Evolutionary conservation across 352 stramenopile species (phyloP), one percentile per base, ranked within the genome.

Genomic region (Pythium periplocum): DNA sequence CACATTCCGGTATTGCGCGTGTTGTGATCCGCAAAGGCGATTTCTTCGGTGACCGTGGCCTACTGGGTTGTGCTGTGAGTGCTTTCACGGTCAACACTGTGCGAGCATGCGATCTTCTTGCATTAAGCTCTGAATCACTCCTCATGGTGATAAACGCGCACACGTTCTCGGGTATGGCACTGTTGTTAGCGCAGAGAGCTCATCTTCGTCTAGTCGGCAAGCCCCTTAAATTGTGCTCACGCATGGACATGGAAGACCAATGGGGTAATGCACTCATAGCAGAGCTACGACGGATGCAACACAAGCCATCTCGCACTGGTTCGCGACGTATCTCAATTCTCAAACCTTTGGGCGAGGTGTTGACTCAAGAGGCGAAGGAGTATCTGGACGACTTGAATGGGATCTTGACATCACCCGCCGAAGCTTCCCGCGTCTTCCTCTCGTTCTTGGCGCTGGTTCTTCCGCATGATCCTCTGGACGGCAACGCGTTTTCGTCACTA

Each of bases 11-110:
- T 4, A 59, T 60, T 12, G 34, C 58, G 17, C 42, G 33, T 8
- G 17, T 34, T 0, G 40, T 60, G 26, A 17, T 66, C 6, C 58
- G 56, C 12, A 56, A 62, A 34, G 62, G 58, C 5, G 53, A 70
- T 35, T 70, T 55, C 49, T 70, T 70, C 45, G 62, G 62, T 2
- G 57, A 66, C 3, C 48, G 43, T 30, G 60, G 60, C 4, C 30
- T 70, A 9, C 45, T 70, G 2, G 55, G 37, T 2, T 64, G 51
- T 44, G 46, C 55, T 8, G 55, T 61, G 7, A 61, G 57, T 31
- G 9, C 39, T 6, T 45, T 53, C n/a, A 61, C 58, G 1, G 48
- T 65, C 0, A 51, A 47, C 33, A 60, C 58, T 4, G 38, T 65
- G 5, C 51, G 52, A 33, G 52, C 58, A 31, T 65, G 58, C 40